Percentiles rank a stretch among this genome's conserved stretches.
phyloP scores from a whole-genome alignment of 768 basidiomycete genomes.

The Termitomyces sp. region DNA sequence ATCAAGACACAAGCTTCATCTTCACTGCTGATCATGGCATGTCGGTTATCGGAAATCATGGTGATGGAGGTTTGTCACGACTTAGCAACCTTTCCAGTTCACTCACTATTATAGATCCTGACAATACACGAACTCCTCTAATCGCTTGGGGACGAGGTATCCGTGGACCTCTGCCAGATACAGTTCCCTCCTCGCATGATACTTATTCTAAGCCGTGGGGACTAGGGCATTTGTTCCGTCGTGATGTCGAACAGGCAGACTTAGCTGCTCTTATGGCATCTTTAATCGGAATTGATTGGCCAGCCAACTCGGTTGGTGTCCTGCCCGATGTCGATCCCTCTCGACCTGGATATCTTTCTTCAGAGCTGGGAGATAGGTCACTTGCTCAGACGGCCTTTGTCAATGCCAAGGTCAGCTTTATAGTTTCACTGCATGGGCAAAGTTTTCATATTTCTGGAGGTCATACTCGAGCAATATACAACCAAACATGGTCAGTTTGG shows the following conservation, averaged over 20 bases:
- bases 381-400: slow-evolving; percentile 52
- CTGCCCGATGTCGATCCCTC: slow-evolving; percentile 69
- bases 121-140: slow-evolving; percentile 82
- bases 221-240: slow-evolving; percentile 50
- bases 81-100: not conserved
- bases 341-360: slow-evolving; percentile 51
- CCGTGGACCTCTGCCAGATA: slow-evolving; percentile 59
- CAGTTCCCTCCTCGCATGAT: slow-evolving; percentile 59
- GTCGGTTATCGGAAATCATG: slow-evolving; percentile 85
- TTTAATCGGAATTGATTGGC: slow-evolving; percentile 68
- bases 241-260: slow-evolving; percentile 83
- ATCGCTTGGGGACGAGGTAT: slow-evolving; percentile 80
- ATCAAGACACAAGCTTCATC: slow-evolving; percentile 66
- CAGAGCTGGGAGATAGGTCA: slow-evolving; percentile 38
- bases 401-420: slow-evolving; percentile 50
- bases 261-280: slow-evolving; percentile 74
- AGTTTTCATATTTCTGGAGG: slow-evolving; percentile 25
- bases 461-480: slow-evolving; percentile 71
- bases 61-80: slow-evolving; percentile 64
- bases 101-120: slow-evolving; percentile 54
- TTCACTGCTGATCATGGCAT: slow-evolving; percentile 92
- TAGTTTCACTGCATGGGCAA: not conserved
- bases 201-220: slow-evolving; percentile 63
- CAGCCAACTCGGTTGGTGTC: slow-evolving; percentile 79
- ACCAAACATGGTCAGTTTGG: slow-evolving; percentile 63